Percentiles rank a stretch among this genome's conserved stretches.
phyloP scores from a whole-genome alignment of 768 basidiomycete species.

The Psilocybe subaeruginosa region DNA sequence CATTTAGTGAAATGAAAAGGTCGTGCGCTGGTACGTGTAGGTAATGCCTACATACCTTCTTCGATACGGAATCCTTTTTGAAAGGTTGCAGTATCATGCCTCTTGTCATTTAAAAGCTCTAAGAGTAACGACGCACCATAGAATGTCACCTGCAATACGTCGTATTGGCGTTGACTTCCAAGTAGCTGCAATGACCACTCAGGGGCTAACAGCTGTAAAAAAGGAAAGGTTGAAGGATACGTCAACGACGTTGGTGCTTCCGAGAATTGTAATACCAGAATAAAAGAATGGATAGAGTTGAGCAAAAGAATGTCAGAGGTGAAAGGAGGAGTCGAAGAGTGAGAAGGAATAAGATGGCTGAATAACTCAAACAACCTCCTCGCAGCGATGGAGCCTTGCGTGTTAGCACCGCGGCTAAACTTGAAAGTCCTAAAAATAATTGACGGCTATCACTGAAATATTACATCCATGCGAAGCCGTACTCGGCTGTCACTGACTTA shows the following conservation, averaged over 20 bases:
- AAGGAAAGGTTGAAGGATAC: neutral
- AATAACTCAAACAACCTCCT: neutral
- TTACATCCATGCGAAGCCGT: no score
- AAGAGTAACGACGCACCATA: neutral
- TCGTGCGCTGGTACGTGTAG: neutral
- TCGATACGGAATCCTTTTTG: neutral
- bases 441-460: neutral
- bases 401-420: neutral
- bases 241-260: neutral
- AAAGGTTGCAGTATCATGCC: neutral
- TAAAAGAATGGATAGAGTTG: conserved; percentile 2
- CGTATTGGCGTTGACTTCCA: neutral
- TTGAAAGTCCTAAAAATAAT: neutral
- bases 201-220: neutral
- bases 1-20: neutral
- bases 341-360: no score
- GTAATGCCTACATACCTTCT: neutral
- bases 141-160: neutral
- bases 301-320: neutral
- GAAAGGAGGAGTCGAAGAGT: neutral
- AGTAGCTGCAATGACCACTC: neutral
- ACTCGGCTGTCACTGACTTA: neutral
- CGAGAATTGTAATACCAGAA: neutral
- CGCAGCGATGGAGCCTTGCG: neutral
- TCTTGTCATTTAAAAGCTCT: neutral